phyloP scores from a whole-genome alignment of 768 basidiomycete species.

The Mycena belliarum region DNA sequence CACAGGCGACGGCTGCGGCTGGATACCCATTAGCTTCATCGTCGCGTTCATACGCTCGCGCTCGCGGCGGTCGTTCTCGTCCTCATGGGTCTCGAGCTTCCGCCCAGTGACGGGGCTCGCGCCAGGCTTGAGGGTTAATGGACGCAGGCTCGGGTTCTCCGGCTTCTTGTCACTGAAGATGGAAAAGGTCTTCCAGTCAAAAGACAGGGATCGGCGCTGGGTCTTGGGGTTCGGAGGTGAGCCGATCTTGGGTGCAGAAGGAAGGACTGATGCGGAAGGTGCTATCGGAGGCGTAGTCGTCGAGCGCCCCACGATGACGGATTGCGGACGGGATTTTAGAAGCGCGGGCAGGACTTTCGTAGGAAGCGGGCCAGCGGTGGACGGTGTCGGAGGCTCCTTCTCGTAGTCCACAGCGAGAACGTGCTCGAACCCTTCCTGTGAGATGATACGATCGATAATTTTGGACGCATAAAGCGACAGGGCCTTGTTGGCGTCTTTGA shows the following conservation, averaged over 20 bases:
- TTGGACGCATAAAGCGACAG: constrained; percentile 94
- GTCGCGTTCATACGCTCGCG: constrained; percentile 86
- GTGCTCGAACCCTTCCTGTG: constrained; percentile 95
- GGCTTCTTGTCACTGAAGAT: constrained; percentile 65
- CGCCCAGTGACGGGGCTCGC: constrained; percentile 55
- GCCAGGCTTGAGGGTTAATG: constrained; percentile 73
- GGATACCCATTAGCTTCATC: constrained; percentile 94
- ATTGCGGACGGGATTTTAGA: constrained; percentile 60
- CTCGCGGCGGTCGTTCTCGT: constrained; percentile 89
- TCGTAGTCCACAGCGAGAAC: constrained; percentile 93
- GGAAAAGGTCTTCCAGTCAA: constrained; percentile 83
- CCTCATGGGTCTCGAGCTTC: constrained; percentile 85
- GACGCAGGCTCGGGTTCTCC: constrained; percentile 59
- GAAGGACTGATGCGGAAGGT: constrained; percentile 11
- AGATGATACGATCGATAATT: constrained; percentile 96
- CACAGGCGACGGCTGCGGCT: constrained; percentile 54
- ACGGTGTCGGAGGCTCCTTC: constrained; percentile 51
- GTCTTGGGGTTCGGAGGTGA: constrained; percentile 39
- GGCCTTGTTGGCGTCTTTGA: constrained; percentile 96
- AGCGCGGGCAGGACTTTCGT: constrained; percentile 32
- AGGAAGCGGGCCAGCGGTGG: constrained; percentile 35
- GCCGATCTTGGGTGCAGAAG: constrained; percentile 22
- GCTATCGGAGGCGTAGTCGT: constrained; percentile 29
- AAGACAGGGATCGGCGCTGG: constrained; percentile 77
- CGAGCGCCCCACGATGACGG: constrained; percentile 52